Percentiles rank a stretch among this genome's conserved stretches.
phyloP scores from a whole-genome alignment of 306 rosid species.

The Phaseolus lunatus region DNA sequence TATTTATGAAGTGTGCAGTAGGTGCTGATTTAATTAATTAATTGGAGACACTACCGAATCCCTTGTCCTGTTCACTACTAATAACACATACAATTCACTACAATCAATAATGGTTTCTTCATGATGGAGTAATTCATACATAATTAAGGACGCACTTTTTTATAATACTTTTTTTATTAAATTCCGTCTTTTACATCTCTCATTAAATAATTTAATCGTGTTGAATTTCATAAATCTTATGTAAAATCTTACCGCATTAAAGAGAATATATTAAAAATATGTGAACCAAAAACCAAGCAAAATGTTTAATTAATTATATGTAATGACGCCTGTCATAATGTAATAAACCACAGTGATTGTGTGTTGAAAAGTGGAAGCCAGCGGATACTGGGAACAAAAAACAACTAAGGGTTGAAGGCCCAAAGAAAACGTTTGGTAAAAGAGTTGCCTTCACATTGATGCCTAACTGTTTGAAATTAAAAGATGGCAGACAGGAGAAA shows the following conservation, averaged over 20 bases:
- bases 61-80: conserved; percentile 13
- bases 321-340: neutral
- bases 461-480: conserved; percentile 33
- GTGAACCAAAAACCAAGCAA: neutral
- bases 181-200: neutral
- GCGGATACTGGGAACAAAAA: neutral
- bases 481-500: neutral
- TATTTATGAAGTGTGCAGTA: conserved; percentile 24
- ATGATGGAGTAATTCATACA: neutral
- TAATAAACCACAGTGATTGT: neutral
- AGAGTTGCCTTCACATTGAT: neutral
- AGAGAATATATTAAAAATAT: neutral
- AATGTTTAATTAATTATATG: neutral
- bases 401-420: neutral
- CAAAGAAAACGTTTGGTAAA: conserved; percentile 22
- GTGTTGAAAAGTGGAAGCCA: neutral
- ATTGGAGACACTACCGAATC: conserved; percentile 33
- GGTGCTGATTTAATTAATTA: conserved; percentile 43
- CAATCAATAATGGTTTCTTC: neutral
- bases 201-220: neutral
- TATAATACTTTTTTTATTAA: neutral
- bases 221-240: neutral
- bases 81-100: neutral
- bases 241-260: neutral
- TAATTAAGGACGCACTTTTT: neutral